Percentiles rank a stretch among this genome's conserved stretches.
Evolutionary conservation across 805 yeast species (phyloP).

Genomic region (Spathaspora boniae): DNA sequence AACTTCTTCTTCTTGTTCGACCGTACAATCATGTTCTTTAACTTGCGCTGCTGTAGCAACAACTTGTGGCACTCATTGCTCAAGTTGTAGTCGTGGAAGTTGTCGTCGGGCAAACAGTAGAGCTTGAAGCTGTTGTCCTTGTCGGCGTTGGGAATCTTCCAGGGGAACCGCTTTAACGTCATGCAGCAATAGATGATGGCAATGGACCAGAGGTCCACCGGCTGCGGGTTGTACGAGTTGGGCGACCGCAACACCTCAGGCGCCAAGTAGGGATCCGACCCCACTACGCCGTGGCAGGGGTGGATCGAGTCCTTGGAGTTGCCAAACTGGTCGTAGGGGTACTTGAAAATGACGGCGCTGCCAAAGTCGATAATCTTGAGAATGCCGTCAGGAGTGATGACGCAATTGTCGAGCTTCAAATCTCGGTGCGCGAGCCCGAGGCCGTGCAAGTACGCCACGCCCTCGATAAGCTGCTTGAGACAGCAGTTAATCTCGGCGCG

Average conservation of each 20-base stretch:
- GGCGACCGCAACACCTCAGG: slow-evolving; percentile 80
- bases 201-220: slow-evolving; percentile 91
- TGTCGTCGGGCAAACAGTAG: slow-evolving; percentile 78
- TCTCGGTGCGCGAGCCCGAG: slow-evolving; percentile 92
- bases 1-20: slow-evolving; percentile 41
- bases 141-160: slow-evolving; percentile 81
- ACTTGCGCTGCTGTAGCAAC: slow-evolving; percentile 55
- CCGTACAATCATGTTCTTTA: slow-evolving; percentile 43
- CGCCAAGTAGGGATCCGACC: slow-evolving; percentile 84
- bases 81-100: slow-evolving; percentile 69
- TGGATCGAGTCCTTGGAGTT: slow-evolving; percentile 54
- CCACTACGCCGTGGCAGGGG: slow-evolving; percentile 77
- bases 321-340: slow-evolving; percentile 62
- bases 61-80: slow-evolving; percentile 72
- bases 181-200: slow-evolving; percentile 91
- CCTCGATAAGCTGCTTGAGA: slow-evolving; percentile 80
- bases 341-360: slow-evolving; percentile 85
- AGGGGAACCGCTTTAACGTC: slow-evolving; percentile 88
- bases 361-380: slow-evolving; percentile 93
- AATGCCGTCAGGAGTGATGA: slow-evolving; percentile 74
- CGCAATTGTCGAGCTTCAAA: slow-evolving; percentile 89
- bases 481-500: slow-evolving; percentile 80
- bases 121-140: slow-evolving; percentile 79
- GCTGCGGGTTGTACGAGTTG: slow-evolving; percentile 73
- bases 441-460: slow-evolving; percentile 74